Conservation (phyloP, 306 rosid genomes). For the Gleditsia sinensis region DNA sequence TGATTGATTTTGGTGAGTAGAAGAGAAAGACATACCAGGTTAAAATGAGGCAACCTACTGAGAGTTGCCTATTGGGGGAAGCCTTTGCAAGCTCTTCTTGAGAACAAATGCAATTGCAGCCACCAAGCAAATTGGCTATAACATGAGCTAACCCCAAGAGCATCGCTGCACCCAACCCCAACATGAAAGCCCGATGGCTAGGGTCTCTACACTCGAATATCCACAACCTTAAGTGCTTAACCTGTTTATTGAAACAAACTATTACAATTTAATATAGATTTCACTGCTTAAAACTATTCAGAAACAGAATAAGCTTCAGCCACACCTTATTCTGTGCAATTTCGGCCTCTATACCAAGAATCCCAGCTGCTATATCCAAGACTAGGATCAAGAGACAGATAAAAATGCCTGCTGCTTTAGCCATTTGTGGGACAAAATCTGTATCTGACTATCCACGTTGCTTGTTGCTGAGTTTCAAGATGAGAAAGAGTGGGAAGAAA, state of each 20-base stretch:
- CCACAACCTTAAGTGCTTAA: conserved; percentile 80
- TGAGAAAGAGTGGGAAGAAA: conserved; percentile 7
- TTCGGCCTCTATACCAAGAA: conserved; percentile 92
- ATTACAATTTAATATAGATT: background rate
- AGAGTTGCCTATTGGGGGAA: conserved; percentile 68
- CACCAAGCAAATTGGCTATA: conserved; percentile 76
- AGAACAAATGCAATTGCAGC: conserved; percentile 83
- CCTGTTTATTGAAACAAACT: conserved; percentile 49
- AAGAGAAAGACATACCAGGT: conserved; percentile 57
- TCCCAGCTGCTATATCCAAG: conserved; percentile 84
- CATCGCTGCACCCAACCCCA: conserved; percentile 75
- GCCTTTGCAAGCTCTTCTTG: conserved; percentile 82
- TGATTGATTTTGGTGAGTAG: no score
- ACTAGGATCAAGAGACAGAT: conserved; percentile 68
- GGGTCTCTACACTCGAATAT: conserved; percentile 96
- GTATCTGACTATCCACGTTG: conserved; percentile 11
- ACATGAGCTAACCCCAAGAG: conserved; percentile 73
- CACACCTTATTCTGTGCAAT: conserved; percentile 84
- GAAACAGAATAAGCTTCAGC: conserved; percentile 9
- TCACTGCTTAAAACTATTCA: background rate
- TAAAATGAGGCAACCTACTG: conserved; percentile 70
- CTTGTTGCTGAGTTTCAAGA: conserved; percentile 13
- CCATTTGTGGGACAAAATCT: conserved; percentile 48
- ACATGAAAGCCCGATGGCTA: conserved; percentile 78
- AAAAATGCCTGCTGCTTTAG: conserved; percentile 56